Evolutionary conservation across 2,329 filamentous ascomycete genomes (phyloP).

Genomic region (Fusarium brevicatenulatum): DNA sequence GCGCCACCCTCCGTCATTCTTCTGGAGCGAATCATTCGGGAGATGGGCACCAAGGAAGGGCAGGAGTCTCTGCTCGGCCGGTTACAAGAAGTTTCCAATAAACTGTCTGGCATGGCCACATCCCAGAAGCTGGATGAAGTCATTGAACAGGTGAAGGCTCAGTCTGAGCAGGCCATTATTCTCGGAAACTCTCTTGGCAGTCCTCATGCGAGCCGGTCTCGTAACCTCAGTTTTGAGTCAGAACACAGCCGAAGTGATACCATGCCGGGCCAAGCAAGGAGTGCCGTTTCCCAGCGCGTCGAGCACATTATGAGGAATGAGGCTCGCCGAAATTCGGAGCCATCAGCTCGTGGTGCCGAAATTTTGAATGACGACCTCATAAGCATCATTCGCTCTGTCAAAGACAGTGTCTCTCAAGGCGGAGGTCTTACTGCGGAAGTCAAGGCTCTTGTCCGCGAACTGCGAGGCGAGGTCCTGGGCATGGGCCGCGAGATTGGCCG

Average conservation of each 20-base stretch:
- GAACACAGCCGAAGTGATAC: slow-evolving; percentile 49
- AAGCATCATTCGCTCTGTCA: slow-evolving; percentile 84
- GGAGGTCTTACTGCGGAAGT: slow-evolving; percentile 92
- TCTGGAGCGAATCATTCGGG: slow-evolving; percentile 91
- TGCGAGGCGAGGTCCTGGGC: slow-evolving; percentile 90
- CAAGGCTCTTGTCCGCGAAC: slow-evolving; percentile 87
- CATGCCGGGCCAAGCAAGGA: slow-evolving; percentile 47
- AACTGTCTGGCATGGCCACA: slow-evolving; percentile 71
- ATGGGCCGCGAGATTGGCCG: slow-evolving; percentile 93
- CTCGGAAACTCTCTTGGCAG: slow-evolving; percentile 33
- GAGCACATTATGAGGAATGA: slow-evolving; percentile 59
- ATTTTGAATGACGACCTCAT: slow-evolving; percentile 81
- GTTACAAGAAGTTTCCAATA: slow-evolving; percentile 78
- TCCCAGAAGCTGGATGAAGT: slow-evolving; percentile 75
- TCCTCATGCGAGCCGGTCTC: slow-evolving; percentile 34
- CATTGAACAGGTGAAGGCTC: slow-evolving; percentile 68
- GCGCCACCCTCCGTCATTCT: slow-evolving; percentile 72
- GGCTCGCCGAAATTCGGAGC: slow-evolving; percentile 57
- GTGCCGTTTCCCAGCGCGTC: slow-evolving; percentile 53
- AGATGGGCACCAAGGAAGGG: slow-evolving; percentile 98
- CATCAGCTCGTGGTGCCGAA: slow-evolving; percentile 57
- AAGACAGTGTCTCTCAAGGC: slow-evolving; percentile 88
- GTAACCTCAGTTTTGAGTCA: slow-evolving; percentile 56
- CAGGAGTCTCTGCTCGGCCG: slow-evolving; percentile 78
- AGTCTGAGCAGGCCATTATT: slow-evolving; percentile 57